Percentiles rank a stretch among this genome's conserved stretches.
phyloP scores from a whole-genome alignment of 148 eudicot species.

The Chenopodium suecicum region DNA sequence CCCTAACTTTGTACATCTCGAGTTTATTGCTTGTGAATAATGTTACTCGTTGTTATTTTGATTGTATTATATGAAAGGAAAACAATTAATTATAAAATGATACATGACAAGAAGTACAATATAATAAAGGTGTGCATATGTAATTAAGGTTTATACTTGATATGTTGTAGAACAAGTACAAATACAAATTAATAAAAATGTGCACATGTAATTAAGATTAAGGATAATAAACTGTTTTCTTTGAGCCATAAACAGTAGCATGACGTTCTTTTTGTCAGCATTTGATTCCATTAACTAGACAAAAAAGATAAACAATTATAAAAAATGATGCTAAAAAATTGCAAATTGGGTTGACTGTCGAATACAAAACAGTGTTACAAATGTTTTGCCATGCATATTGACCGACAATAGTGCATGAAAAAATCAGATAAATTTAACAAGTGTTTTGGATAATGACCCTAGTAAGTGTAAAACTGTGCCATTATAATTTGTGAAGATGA shows the following conservation, averaged over 20 bases:
- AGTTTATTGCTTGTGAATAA: no score
- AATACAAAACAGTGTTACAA: conserved; percentile 2
- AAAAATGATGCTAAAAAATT: neutral
- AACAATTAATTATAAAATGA: no score
- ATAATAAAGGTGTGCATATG: no score
- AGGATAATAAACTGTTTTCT: neutral
- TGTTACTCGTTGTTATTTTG: no score
- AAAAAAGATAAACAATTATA: neutral
- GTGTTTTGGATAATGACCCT: conserved; percentile 29
- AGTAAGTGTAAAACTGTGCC: neutral
- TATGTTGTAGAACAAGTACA: no score
- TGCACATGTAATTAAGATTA: neutral
- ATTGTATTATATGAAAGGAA: no score
- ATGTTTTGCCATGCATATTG: conserved; percentile 16
- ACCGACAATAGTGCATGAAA: conserved; percentile 23
- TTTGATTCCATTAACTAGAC: conserved; percentile 9
- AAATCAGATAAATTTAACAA: neutral
- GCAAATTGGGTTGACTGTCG: conserved; percentile 9
- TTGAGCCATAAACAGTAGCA: neutral
- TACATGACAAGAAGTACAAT: no score
- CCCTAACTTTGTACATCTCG: no score
- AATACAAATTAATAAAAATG: neutral
- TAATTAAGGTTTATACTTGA: no score
- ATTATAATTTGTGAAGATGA: neutral
- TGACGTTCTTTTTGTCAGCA: neutral